A percentile compares a stretch with the other conserved stretches of the same genome.
These are phyloP conservation scores for Plantago coronopus DNA, from an alignment of 305 asterid species.

Conservation along the genomic window DNA sequence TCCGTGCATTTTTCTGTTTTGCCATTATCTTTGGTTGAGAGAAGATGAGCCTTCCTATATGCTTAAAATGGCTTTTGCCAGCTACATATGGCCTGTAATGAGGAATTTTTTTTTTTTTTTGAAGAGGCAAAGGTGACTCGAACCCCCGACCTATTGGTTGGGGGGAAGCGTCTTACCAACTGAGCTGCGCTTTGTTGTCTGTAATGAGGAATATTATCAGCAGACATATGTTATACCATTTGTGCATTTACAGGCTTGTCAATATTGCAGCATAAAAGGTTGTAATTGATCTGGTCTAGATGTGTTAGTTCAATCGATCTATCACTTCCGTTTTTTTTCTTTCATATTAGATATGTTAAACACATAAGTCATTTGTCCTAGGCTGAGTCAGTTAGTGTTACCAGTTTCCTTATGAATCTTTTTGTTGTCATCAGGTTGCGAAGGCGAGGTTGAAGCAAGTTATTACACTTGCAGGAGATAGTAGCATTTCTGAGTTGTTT, in stretches of 20 bases:
- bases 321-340: conserved; percentile 7
- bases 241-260: neutral
- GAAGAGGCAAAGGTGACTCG: too few species aligned
- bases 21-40: too few species aligned
- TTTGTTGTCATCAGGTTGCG: conserved; percentile 54
- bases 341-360: conserved; percentile 15
- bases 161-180: too few species aligned
- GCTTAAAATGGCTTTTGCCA: neutral
- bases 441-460: conserved; percentile 80
- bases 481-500: conserved; percentile 49
- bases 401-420: conserved; percentile 24
- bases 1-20: too few species aligned
- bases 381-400: conserved; percentile 12
- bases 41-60: too few species aligned
- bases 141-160: too few species aligned
- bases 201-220: neutral
- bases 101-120: too few species aligned
- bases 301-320: conserved; percentile 5
- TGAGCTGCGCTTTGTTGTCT: too few species aligned
- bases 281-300: conserved; percentile 6
- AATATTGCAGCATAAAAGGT: conserved; percentile 9
- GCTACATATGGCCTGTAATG: neutral
- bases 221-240: neutral
- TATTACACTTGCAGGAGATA: conserved; percentile 69
- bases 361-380: conserved; percentile 8